Evolutionary conservation across 2,329 filamentous ascomycete species (phyloP).

Genomic region (Ophiostoma pallidulum): DNA sequence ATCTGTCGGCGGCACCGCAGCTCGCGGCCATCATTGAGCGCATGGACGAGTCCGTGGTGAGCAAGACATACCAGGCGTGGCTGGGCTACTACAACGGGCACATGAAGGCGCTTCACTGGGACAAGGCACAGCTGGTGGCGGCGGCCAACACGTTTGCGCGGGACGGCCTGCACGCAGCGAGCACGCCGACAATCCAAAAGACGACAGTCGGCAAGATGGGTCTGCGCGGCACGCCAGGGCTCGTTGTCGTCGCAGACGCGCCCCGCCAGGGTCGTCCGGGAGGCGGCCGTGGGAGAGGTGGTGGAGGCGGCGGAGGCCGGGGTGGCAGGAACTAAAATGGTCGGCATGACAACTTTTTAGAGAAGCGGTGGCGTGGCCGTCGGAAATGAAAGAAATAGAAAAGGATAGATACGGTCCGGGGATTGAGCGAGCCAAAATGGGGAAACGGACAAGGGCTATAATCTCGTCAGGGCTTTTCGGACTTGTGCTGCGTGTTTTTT

Average conservation of each 20-base stretch:
- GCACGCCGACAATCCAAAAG: conserved; percentile 38
- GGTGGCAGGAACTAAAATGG: too few species aligned
- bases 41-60: conserved; percentile 36
- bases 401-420: too few species aligned
- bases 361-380: too few species aligned
- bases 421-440: too few species aligned
- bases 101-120: conserved; percentile 35
- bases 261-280: conserved; percentile 20
- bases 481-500: too few species aligned
- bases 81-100: conserved; percentile 47
- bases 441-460: too few species aligned
- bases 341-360: too few species aligned
- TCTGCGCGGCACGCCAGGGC: conserved; percentile 39
- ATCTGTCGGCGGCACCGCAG: conserved; percentile 33
- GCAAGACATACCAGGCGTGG: conserved; percentile 47
- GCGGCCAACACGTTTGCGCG: conserved; percentile 43
- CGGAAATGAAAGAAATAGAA: too few species aligned
- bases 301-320: neutral
- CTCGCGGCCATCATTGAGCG: conserved; percentile 30
- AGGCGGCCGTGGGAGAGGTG: conserved; percentile 1
- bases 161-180: conserved; percentile 36
- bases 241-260: conserved; percentile 36
- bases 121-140: conserved; percentile 35
- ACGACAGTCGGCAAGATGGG: conserved; percentile 48
- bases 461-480: too few species aligned